Conservation (phyloP, 768 basidiomycete species). For the Suillus luteus region DNA sequence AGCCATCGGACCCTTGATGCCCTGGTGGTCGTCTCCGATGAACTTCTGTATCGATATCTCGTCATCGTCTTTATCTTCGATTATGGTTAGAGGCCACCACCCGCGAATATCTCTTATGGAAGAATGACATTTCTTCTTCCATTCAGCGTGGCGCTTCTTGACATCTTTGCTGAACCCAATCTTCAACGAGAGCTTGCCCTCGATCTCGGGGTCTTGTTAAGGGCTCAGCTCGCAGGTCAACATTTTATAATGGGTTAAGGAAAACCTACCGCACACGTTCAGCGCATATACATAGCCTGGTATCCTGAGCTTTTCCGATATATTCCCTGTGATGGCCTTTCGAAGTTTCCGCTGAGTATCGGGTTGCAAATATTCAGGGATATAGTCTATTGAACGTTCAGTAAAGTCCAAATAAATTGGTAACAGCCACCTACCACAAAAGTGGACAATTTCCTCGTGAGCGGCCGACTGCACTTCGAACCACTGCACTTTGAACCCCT, state of each 20-base stretch:
- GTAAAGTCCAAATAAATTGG: constrained; percentile 1
- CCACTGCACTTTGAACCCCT: constrained; percentile 58
- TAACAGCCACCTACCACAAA: constrained; percentile 46
- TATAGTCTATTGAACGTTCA: constrained; percentile 53
- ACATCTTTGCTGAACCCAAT: constrained; percentile 78
- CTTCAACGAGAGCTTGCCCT: constrained; percentile 61
- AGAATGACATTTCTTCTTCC: constrained; percentile 79
- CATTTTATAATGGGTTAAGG: constrained; percentile 1
- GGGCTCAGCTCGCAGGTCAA: neutral
- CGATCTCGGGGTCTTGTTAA: constrained; percentile 31
- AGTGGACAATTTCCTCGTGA: constrained; percentile 45
- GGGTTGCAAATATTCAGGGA: constrained; percentile 61
- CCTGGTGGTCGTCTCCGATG: constrained; percentile 63
- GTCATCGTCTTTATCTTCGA: constrained; percentile 36
- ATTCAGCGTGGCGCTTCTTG: constrained; percentile 70
- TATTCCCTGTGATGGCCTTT: constrained; percentile 57
- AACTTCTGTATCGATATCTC: constrained; percentile 47
- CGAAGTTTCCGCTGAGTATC: constrained; percentile 60
- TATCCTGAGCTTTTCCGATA: constrained; percentile 64
- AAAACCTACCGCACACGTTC: constrained; percentile 45
- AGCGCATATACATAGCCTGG: constrained; percentile 81
- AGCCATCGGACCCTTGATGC: constrained; percentile 61
- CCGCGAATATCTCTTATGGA: constrained; percentile 73
- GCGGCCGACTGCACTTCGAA: constrained; percentile 53
- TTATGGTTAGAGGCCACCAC: constrained; percentile 64